Evolutionary conservation across 2,329 filamentous ascomycete species (phyloP), one percentile per base, ranked within the genome.

Genomic region (Aspergillus sp.): DNA sequence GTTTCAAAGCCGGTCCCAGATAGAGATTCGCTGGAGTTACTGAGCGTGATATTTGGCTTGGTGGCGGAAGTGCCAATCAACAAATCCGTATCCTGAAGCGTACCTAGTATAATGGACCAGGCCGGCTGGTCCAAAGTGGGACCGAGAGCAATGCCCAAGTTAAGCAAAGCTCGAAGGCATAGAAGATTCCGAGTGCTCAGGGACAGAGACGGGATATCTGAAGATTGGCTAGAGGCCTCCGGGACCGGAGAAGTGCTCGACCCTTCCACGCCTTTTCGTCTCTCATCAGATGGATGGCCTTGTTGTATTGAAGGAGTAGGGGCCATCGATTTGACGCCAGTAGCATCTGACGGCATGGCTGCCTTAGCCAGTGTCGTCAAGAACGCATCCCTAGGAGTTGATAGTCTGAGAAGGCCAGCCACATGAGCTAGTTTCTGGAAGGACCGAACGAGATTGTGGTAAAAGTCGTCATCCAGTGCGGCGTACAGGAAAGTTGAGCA

Each of bases 381-480:
- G 64, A 99, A 95, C 0, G 94, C 94, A 77, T 99, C 94, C 58
- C 94, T 82, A 0, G 94, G 92, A 0, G 93, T 96, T 11, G 82
- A 78, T 9, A 97, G 81, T 56, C 92, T 85, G 8, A 99, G 74
- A 44, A 99, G 78, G 4, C 94, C 95, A 36, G 94, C 90, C 2
- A 97, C 93, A 67, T 99, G 95, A 1, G 94, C 89, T 64, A 99
- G 89, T 59, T 95, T 91, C 64, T 99, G 94, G 61, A 97, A 95
- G 0, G 93, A 89, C 59, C 94, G 84, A 20, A 99, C 93, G 1
- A 99, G 77, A 9, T 87, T 85, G 60, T 96, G 92, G 63, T 97
- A 99, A 62, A 94, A 96, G 49, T 96, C 91, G 1, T 90, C 88
- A 67, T 99, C 94, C 3, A 99, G 77, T 0, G 93, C 86, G 26